phyloP scores from a whole-genome alignment of 768 basidiomycete genomes.

The Russula dissimulans region DNA sequence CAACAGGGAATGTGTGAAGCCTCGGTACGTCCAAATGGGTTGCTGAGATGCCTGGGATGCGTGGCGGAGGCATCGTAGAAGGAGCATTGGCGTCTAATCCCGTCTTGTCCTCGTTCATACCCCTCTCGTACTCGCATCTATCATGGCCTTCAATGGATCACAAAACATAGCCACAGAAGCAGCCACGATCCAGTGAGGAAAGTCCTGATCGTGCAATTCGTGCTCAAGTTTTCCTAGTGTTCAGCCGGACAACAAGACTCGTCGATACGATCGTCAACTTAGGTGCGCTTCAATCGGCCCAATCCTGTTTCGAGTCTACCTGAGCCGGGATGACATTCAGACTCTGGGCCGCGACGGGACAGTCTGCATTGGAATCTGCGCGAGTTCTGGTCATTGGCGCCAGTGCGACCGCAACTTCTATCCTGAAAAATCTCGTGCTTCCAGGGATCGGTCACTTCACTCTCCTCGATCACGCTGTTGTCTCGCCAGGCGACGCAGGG shows the following conservation, averaged over 20 bases:
- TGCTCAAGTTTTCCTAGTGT: constrained; percentile 30
- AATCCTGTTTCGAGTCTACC: not conserved
- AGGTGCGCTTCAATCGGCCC: constrained; percentile 40
- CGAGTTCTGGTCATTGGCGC: constrained; percentile 74
- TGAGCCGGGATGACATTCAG: constrained; percentile 29
- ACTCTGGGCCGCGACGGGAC: constrained; percentile 90
- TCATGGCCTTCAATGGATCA: constrained; percentile 27
- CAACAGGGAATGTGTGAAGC: not conserved
- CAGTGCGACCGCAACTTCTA: constrained; percentile 77
- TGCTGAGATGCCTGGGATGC: not conserved
- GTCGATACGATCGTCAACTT: constrained; percentile 92
- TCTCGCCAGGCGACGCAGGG: constrained; percentile 71
- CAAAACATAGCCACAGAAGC: constrained; percentile 42
- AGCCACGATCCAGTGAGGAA: constrained; percentile 31
- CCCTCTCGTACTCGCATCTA: not conserved
- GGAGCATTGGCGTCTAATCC: not conserved
- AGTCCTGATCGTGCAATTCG: not conserved
- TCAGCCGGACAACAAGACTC: constrained; percentile 77
- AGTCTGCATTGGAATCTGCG: constrained; percentile 77
- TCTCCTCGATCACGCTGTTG: constrained; percentile 59
- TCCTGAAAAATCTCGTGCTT: constrained; percentile 93
- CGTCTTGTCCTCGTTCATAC: too few species aligned
- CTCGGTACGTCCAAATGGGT: not conserved
- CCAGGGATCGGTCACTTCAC: constrained; percentile 97
- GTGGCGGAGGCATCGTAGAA: constrained; percentile 4